Evolutionary conservation across 2,329 filamentous ascomycete species (phyloP), one percentile per base, ranked within the genome.

Genomic region (Achaetomium macrosporum): DNA sequence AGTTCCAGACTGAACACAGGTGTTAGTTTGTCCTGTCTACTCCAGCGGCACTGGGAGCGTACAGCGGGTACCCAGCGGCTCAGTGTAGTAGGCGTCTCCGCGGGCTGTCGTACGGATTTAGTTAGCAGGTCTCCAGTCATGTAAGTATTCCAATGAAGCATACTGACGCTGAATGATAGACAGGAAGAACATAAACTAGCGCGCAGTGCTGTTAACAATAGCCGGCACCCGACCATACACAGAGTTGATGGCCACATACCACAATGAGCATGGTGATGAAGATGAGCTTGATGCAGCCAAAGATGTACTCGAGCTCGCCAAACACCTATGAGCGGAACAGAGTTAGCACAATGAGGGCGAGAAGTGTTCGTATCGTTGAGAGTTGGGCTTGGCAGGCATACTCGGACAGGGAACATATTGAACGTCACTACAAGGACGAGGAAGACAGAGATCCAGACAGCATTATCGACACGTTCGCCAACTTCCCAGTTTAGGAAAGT

Each of bases 241-340:
- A n/a, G 20, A 40, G 25, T 6, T 1, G 8, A n/a, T 5, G 17
- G 20, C 5, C 1, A 37, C 49, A 7, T 45, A 55, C 53, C 31
- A 71, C 45, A 46, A 70, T 69, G 12, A 71, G 51, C 59, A 69
- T 63, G 0, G 59, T 60, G 43, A 71, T 70, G 39, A 71, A 69
- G 0, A 54, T 62, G n/a, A 71, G 46, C 50, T 71, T 71, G 46
- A 71, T 60, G 42, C 61, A 65, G 15, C 69, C 69, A 53, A 71
- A 70, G 2, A 68, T 55, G 46, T 71, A 71, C 53, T 71, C 69
- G 4, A 71, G 62, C 43, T 71, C 66, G n/a, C 68, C 69, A 43
- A 61, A 65, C 9, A 62, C 53, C 61, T 64, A 16, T 16, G 10
- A 9, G n/a, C 15, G 25, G 9, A 2, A 35, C 5, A 35, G 29